Base-by-base conservation (phyloP, 208 protist species). In the Leishmania aethiopica region DNA sequence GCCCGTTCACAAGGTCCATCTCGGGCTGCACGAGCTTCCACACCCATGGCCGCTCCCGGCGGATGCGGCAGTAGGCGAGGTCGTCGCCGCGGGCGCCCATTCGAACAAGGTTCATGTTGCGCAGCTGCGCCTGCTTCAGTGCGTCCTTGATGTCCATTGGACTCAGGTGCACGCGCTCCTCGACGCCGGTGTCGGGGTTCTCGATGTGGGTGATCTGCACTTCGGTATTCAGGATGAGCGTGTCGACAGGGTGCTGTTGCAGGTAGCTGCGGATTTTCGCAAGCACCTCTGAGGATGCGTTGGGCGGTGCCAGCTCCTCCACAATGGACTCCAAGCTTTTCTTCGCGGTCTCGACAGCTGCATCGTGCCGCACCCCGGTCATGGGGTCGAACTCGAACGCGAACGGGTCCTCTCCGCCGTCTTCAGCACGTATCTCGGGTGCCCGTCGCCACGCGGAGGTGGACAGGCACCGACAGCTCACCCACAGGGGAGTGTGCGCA, bases 161-260 rank as follows among this genome's bases (percentile, higher is more conserved):
- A 53, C 89, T 93, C n/a, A 95, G 83, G 66, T 88, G 89, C 70
- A 91, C 81, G 22, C 88, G 88, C 37, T 90, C 83, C 85, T 97
- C 92, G 45, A 47, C 78, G n/a, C 93, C 95, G 28, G 84, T 90
- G 35, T 94, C 92, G 11, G 84, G 37, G 77, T 96, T 89, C 86
- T 96, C 84, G 42, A 96, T 86, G 84, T 97, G 93, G n/a, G 95
- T 97, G 84, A 97, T 94, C 57, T 95, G 92, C 69, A 96, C 89
- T 70, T 80, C 73, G 28, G 89, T 62, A 28, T 89, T 83, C 19
- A 90, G 82, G 59, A 97, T 96, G 70, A 96, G 89, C 45, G 73
- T 81, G 82, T 97, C 93, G 28, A 97, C 88, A 28, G 95, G 93
- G 86, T 96, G 91, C 87, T 94, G 87, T 42, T 89, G 67, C 4